phyloP scores from a whole-genome alignment of 2,329 filamentous ascomycete species.

The Dothistroma pini region DNA sequence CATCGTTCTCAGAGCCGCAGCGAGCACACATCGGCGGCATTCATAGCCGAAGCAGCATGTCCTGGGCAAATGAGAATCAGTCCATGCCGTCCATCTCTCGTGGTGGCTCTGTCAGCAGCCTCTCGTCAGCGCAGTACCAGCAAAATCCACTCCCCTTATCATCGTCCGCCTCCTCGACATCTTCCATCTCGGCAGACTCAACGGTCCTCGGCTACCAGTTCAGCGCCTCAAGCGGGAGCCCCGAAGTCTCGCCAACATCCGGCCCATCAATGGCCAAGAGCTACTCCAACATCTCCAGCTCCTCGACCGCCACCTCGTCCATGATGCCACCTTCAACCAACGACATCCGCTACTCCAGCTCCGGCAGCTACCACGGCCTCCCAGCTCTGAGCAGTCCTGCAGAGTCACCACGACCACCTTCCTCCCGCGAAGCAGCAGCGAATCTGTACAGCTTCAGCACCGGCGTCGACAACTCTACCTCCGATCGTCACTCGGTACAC shows the following conservation, averaged over 20 bases:
- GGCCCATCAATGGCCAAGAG: constrained; percentile 20
- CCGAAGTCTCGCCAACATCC: constrained; percentile 25
- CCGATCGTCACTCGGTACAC: constrained; percentile 10
- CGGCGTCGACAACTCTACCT: constrained; percentile 19
- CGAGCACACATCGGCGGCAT: constrained; percentile 28
- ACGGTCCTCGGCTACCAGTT: constrained; percentile 31
- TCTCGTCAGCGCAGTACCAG: constrained; percentile 2
- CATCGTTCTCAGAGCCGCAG: constrained; percentile 23
- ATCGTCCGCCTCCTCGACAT: constrained; percentile 7
- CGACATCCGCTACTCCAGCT: constrained; percentile 14
- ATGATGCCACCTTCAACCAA: constrained; percentile 25
- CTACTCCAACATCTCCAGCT: constrained; percentile 21
- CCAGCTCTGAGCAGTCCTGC: constrained; percentile 12
- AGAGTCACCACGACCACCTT: constrained; percentile 14
- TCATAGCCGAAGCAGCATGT: constrained; percentile 31
- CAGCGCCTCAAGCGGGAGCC: constrained; percentile 23
- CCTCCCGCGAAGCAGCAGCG: constrained; percentile 18
- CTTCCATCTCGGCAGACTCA: constrained; percentile 17
- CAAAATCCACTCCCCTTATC: constrained; percentile 7
- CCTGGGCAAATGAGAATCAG: constrained; percentile 25
- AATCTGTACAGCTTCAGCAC: constrained; percentile 32
- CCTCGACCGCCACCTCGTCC: constrained; percentile 14
- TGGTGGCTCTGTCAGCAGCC: constrained; percentile 11
- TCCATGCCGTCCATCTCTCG: constrained; percentile 12
- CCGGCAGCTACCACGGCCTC: constrained; percentile 9